Evolutionary conservation across 495 filamentous ascomycete species (phyloP), one percentile per base, ranked within the genome.

Genomic region (Mycothermus thermophilus): DNA sequence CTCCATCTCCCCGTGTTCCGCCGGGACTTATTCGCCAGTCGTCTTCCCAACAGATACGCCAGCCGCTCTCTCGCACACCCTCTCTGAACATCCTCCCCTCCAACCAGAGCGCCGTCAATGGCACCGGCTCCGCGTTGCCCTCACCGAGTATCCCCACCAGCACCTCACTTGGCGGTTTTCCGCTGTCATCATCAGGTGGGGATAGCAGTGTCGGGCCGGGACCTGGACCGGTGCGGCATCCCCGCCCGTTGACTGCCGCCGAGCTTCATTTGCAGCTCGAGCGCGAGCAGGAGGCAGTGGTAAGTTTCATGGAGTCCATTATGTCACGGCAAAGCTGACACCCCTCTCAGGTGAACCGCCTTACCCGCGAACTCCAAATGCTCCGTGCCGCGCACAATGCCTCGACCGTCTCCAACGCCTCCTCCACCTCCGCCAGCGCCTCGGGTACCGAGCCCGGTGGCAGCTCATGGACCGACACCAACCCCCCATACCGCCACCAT

Each of bases 271-370:
- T 79, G 42, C 73, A 87, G 54, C 65, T 93, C 24, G 87, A 95
- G 59, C 84, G 87, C 50, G 87, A 93, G 48, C 87, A 95, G 50
- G 87, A 95, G 54, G 79, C 83, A n/a, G 77, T 93, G 48, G 87
- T 88, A 69, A 36, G 72, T 62, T 15, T 2, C 23, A 7, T 4
- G 12, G 27, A 10, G 20, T 5, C 11, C n/a, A n/a, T n/a, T n/a
- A n/a, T n/a, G n/a, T n/a, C n/a, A n/a, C n/a, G 23, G 5, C 5
- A 22, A 38, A 13, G 34, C 11, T 10, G 8, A 14, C 22, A 10
- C 21, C 12, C 10, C 14, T 3, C 5, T 23, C 49, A 92, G 85
- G 82, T 93, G 29, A 95, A 95, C 59, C 83, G 85, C 30, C 71
- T 95, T 34, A 88, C 83, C 2, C 76, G 86, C 36, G 86, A 95